Evolutionary conservation across 2,329 filamentous ascomycete genomes (phyloP), one percentile per base, ranked within the genome.

Genomic region (Dendrostoma leiphaemia): DNA sequence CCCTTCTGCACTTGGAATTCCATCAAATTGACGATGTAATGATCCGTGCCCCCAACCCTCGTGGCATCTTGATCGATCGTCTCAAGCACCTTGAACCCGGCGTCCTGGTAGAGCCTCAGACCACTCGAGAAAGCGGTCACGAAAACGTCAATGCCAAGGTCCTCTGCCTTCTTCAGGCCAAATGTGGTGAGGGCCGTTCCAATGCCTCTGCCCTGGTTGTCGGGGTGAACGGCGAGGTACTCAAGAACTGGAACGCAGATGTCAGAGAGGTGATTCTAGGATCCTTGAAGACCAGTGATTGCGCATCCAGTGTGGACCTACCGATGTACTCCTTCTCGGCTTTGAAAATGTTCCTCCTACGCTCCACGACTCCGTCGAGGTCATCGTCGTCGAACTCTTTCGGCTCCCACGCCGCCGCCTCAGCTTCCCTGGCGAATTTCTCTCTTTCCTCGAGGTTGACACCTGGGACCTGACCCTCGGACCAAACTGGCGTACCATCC

Each of bases 221-320:
- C 56, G 0, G 63, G 63, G 41, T 63, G 62, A 4, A 66, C 61
- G 1, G 61, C 62, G 3, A 67, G 59, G 49, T 62, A 65, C 12
- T 64, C 63, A 6, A 65, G 61, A 13, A 55, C 62, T 65, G 28
- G n/a, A 15, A 1, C 12, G n/a, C 9, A 3, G 17, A 12, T 32
- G 17, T 54, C 21, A 53, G 40, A 34, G 1, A 7, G 2, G 38
- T 15, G 8, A 8, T 2, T 31, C 9, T 5, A 29, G 24, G n/a
- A 6, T 3, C 17, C 6, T 28, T n/a, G n/a, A 3, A n/a, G 26
- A 13, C 3, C 4, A n/a, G n/a, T n/a, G 4, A 24, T 4, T 17
- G 13, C 2, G 7, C 2, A n/a, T 37, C 6, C 41, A 19, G 4
- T 2, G 9, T 8, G 2, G 24, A 24, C 10, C 6, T 8, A 62